Evolutionary conservation across 176 grass and related monocot genomes (phyloP).

Genomic region (Bonia amplexicaulis): DNA sequence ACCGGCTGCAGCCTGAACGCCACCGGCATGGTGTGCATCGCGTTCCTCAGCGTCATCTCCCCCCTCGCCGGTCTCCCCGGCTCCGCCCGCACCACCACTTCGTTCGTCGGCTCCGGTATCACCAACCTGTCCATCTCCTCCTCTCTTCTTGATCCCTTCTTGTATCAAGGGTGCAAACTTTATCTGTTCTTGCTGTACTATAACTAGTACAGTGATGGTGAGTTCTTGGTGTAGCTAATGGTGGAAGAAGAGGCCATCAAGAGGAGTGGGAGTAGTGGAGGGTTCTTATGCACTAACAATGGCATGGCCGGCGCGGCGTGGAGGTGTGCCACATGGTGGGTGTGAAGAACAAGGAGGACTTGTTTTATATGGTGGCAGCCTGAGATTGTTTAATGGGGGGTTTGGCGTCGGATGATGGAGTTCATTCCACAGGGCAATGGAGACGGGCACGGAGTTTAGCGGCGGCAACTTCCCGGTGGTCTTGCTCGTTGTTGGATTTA

Average conservation of each 20-base stretch:
- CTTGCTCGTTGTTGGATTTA: background rate
- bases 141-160: background rate
- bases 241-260: slow-evolving; percentile 36
- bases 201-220: background rate
- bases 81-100: slow-evolving; percentile 53
- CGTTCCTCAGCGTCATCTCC: slow-evolving; percentile 56
- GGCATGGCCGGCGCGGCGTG: slow-evolving; percentile 47
- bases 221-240: slow-evolving; percentile 2
- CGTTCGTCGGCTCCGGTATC: slow-evolving; percentile 60
- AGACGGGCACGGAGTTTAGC: slow-evolving; percentile 18
- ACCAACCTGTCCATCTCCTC: slow-evolving; percentile 59
- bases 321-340: slow-evolving; percentile 57
- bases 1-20: slow-evolving; percentile 62
- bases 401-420: slow-evolving; percentile 18
- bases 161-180: background rate
- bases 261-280: slow-evolving; percentile 17
- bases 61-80: slow-evolving; percentile 41
- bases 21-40: slow-evolving; percentile 89
- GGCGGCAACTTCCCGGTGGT: slow-evolving; percentile 33
- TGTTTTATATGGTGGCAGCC: slow-evolving; percentile 43
- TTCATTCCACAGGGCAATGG: slow-evolving; percentile 16
- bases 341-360: slow-evolving; percentile 69
- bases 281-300: background rate
- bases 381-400: slow-evolving; percentile 15
- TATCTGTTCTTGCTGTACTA: background rate